Percentiles rank a stretch among this genome's conserved stretches.
Conservation (phyloP, 2,329 filamentous ascomycete species). For the Colletotrichum trifolii region DNA sequence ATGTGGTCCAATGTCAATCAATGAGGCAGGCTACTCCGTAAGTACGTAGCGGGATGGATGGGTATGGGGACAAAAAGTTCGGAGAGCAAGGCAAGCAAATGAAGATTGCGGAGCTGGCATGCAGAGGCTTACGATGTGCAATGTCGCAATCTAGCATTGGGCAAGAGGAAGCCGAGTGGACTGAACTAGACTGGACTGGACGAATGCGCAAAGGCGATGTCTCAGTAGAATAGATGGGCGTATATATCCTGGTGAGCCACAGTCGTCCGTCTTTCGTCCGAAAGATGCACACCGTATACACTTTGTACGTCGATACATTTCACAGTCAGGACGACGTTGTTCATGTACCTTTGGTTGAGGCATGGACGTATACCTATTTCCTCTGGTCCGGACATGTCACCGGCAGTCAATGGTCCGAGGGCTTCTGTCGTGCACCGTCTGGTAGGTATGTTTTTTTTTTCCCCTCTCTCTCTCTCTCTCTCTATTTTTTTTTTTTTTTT, state of each 20-base stretch:
- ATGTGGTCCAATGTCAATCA: not conserved
- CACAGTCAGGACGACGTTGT: not conserved
- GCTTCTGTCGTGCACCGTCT: slow-evolving; percentile 15
- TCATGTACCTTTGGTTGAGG: slow-evolving; percentile 6
- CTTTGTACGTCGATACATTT: not conserved
- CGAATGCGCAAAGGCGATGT: slow-evolving; percentile 31
- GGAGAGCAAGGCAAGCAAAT: slow-evolving; percentile 1
- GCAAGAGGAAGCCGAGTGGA: not conserved
- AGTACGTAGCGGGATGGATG: not conserved
- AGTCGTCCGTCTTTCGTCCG: not conserved
- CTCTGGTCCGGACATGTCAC: slow-evolving; percentile 1
- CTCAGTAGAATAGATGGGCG: slow-evolving; percentile 28
- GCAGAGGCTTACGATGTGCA: slow-evolving; percentile 33
- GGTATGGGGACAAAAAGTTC: not conserved
- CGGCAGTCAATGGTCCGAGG: slow-evolving; percentile 6
- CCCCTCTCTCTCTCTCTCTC: slow-evolving; percentile 1
- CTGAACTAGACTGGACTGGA: slow-evolving; percentile 6
- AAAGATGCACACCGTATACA: too few relatives aligned
- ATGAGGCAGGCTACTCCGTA: not conserved
- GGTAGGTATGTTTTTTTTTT: slow-evolving; percentile 12
- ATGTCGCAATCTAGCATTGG: slow-evolving; percentile 33
- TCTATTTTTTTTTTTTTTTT: not conserved
- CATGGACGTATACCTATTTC: not conserved
- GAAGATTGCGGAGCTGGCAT: slow-evolving; percentile 32
- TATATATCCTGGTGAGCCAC: slow-evolving; percentile 11